Evolutionary conservation across 2,329 filamentous ascomycete species (phyloP), one percentile per base, ranked within the genome.

Genomic region (Tetracladium maxilliforme): DNA sequence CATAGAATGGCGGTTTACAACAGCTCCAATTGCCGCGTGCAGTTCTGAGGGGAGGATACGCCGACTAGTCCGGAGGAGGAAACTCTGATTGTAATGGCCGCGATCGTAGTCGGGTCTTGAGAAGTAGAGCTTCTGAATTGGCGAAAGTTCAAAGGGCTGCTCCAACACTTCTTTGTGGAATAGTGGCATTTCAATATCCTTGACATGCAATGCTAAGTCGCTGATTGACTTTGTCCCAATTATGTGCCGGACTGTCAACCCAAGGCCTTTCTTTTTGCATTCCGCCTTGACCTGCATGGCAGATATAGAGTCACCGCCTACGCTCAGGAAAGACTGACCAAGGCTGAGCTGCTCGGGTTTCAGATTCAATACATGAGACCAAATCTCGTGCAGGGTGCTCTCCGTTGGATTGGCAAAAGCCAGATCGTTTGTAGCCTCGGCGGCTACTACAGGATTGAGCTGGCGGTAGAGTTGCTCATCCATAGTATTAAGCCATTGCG

Each of bases 1-100:
- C 48, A 56, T 52, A 5, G 50, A 45, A 28, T 56, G 52, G 10
- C 36, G 41, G 7, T 33, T 27, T 2, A 52, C 40, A 6, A 56
- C 28, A 1, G 40, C 36, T 12, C 36, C 33, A 3, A 55, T 26
- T 2, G 50, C 49, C 10, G 26, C 16, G 15, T 33, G 25, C 10
- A 51, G 32, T 16, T 32, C 14, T 24, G 29, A 11, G 31, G 19
- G 12, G 30, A 33, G 19, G 7, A 32, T 26, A 14, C 17, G 14
- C 16, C 15, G 20, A 21, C 13, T 25, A 6, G 25, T 15, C 8
- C 28, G 32, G 6, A 44, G 22, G 9, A 34, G 19, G 22, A 39
- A 36, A 25, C 40, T 42, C 22, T 41, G 37, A 18, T 43, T 43
- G 28, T 38, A 44, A 20, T 41, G 38, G 12, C 32, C 26, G 14